A percentile compares a stretch with the other conserved stretches of the same genome.
Evolutionary conservation across 257 asterid genomes (phyloP).

Genomic region (Jasminum sambac): DNA sequence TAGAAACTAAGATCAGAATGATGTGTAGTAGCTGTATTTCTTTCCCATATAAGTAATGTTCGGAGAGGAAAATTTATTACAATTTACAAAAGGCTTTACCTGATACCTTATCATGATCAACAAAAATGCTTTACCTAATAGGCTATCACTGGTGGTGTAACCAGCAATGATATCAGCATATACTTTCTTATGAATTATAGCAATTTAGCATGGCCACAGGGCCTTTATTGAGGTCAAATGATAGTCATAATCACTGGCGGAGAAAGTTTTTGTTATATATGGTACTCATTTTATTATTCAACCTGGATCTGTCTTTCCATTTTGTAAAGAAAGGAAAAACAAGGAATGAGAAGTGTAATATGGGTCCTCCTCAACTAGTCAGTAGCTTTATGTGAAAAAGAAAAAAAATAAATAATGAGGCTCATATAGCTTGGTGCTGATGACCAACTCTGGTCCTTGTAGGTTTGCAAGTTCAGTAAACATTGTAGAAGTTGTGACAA

Average conservation of each 20-base stretch:
- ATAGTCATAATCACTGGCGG: too few relatives aligned
- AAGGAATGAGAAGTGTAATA: too few relatives aligned
- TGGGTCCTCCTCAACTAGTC: too few relatives aligned
- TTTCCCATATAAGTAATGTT: background rate
- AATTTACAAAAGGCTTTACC: too few relatives aligned
- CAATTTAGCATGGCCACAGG: conserved; percentile 1
- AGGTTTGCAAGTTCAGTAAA: conserved; percentile 96
- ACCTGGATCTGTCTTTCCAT: too few relatives aligned
- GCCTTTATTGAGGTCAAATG: background rate
- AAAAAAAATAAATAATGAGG: too few relatives aligned
- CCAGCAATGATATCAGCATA: background rate
- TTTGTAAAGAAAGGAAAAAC: too few relatives aligned
- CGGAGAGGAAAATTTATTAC: background rate
- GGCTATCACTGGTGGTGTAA: background rate
- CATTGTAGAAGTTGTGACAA: conserved; percentile 99
- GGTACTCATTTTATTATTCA: too few relatives aligned
- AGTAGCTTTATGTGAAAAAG: too few relatives aligned
- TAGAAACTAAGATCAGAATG: background rate
- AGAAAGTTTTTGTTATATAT: too few relatives aligned
- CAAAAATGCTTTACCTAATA: background rate
- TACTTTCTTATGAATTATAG: background rate
- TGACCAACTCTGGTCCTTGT: conserved; percentile 24
- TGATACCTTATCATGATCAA: too few relatives aligned
- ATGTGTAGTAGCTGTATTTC: background rate
- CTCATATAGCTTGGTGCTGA: conserved; percentile 24